Percentiles rank a stretch among this genome's conserved stretches.
Conservation (phyloP, 768 basidiomycete species). For the Russula griseocarnosa region DNA sequence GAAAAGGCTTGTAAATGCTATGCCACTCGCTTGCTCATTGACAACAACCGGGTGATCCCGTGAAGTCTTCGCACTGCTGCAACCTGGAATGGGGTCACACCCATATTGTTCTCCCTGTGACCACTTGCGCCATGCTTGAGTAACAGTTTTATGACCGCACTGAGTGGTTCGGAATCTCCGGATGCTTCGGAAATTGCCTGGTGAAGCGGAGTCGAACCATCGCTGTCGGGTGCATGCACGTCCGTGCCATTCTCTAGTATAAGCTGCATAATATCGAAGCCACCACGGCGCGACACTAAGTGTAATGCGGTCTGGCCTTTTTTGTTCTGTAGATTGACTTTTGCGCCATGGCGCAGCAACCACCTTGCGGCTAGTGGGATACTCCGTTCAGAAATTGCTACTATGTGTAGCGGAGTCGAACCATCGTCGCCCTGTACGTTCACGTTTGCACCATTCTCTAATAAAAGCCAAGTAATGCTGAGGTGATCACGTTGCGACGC, state of each 20-base stretch:
- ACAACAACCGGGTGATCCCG: neutral
- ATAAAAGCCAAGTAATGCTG: neutral
- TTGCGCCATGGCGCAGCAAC: too few relatives aligned
- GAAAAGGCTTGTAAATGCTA: too few relatives aligned
- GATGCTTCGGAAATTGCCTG: neutral
- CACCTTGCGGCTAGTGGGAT: too few relatives aligned
- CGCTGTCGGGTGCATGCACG: neutral
- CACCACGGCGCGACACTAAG: too few relatives aligned
- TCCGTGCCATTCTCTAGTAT: too few relatives aligned
- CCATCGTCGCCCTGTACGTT: neutral
- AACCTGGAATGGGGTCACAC: neutral
- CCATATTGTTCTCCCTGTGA: neutral
- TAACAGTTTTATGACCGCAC: neutral
- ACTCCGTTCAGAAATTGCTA: too few relatives aligned
- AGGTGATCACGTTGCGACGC: too few relatives aligned
- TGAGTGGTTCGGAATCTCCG: too few relatives aligned
- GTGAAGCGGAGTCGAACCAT: conserved; percentile 22
- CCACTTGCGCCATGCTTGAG: neutral
- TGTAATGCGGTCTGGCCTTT: neutral
- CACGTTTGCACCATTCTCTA: neutral
- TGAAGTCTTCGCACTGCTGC: neutral
- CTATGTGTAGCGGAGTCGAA: too few relatives aligned
- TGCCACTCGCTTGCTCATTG: neutral
- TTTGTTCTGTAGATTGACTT: too few relatives aligned
- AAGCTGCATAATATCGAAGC: too few relatives aligned